Percentiles rank a stretch among this genome's conserved stretches.
phyloP scores from a whole-genome alignment of 148 eudicot genomes.

The Camellia sinensis region DNA sequence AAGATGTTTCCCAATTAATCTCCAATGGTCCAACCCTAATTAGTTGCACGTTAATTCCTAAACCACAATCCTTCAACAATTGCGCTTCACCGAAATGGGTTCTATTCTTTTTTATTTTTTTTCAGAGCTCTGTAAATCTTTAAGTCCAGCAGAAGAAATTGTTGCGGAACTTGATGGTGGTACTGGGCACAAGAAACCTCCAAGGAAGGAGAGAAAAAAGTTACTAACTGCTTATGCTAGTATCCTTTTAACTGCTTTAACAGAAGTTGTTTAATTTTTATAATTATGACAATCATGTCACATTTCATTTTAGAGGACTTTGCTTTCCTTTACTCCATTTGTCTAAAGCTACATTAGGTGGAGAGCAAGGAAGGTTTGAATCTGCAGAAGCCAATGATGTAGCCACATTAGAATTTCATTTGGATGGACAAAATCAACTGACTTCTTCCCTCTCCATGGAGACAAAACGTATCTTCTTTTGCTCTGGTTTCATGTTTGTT shows the following conservation, averaged over 20 bases:
- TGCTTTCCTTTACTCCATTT: slow-evolving; percentile 31
- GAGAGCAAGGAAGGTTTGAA: slow-evolving; percentile 24
- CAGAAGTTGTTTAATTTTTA: background rate
- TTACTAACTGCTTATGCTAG: slow-evolving; percentile 34
- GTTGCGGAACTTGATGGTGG: slow-evolving; percentile 38
- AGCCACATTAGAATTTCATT: slow-evolving; percentile 28
- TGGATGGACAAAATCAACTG: slow-evolving; percentile 16
- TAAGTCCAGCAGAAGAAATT: slow-evolving; percentile 38
- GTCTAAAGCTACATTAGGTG: slow-evolving; percentile 31
- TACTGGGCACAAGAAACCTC: slow-evolving; percentile 47
- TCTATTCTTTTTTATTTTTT: background rate
- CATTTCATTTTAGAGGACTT: background rate
- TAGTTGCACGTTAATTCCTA: background rate
- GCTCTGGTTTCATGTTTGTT: slow-evolving; percentile 2
- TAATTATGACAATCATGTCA: background rate
- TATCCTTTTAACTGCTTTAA: slow-evolving; percentile 43
- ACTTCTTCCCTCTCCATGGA: slow-evolving; percentile 22
- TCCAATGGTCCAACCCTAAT: background rate
- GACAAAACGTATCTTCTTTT: slow-evolving; percentile 30
- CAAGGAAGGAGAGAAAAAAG: slow-evolving; percentile 61
- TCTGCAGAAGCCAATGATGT: slow-evolving; percentile 27
- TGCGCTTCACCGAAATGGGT: background rate
- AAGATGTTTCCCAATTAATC: background rate
- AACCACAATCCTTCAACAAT: background rate
- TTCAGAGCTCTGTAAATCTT: slow-evolving; percentile 64